Evolutionary conservation across 2,329 filamentous ascomycete species (phyloP), one percentile per base, ranked within the genome.

Genomic region (Cladosporium oxysporum): DNA sequence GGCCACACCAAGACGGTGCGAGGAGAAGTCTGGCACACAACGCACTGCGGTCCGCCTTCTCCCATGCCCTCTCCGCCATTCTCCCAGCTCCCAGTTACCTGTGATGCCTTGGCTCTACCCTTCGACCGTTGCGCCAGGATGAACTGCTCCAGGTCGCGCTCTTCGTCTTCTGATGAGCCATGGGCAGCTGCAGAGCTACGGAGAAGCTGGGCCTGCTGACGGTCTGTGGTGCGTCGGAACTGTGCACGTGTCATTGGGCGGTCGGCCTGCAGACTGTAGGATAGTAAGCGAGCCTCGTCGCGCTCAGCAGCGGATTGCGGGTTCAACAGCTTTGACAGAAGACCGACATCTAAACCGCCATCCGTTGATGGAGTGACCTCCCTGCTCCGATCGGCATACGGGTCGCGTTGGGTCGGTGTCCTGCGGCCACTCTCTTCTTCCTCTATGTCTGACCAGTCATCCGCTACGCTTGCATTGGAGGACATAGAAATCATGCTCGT

Each of bases 1-100:
- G 95, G 95, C 95, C 95, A 98, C 1, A 97, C 90, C 64, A 99
- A 91, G 67, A 98, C 91, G 8, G 91, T 96, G 21, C 95, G 85
- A 3, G 93, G 88, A n/a, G 87, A 85, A 64, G 88, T 88, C 77
- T 98, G 94, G 76, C 95, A 99, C 5, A 99, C 92, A 0, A 98
- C 95, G 74, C 95, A 99, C 71, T 91, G 91, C 2, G 93, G 92
- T 0, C 92, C 89, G 49, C 84, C 87, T 33, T 88, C 86, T 1
- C 91, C 91, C 74, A 93, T 86, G 0, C 90, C 90, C 5, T 87
- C 87, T 0, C 88, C 90, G n/a, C 90, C 91, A 1, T 85, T 83
- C 52, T 88, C 85, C 91, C 90, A 93, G 5, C 82, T 83, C 66
- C 69, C 65, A 68, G 65, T 57, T 16, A 64, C 50, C 16, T 69